A percentile compares a stretch with the other conserved stretches of the same genome.
Conservation (phyloP, 768 basidiomycete species). For the Boletellus emodensis region DNA sequence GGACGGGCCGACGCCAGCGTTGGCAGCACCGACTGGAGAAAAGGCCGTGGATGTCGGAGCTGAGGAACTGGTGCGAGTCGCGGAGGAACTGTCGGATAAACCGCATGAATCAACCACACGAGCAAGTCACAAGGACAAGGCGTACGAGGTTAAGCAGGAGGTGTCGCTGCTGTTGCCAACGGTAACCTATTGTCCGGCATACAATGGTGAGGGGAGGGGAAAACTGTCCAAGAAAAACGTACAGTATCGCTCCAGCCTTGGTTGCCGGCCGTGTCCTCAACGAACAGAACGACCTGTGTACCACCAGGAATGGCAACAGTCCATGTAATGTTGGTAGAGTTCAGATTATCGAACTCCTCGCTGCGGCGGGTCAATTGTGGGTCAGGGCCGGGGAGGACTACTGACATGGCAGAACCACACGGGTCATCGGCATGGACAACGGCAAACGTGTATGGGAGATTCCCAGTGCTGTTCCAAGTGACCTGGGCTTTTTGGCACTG, state of each 20-base stretch:
- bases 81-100: slow-evolving; percentile 3
- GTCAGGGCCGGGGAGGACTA: neutral
- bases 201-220: neutral
- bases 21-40: slow-evolving; percentile 32
- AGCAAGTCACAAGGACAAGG: neutral
- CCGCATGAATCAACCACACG: slow-evolving; percentile 1
- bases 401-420: slow-evolving; percentile 62
- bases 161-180: slow-evolving; percentile 34
- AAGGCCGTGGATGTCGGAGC: slow-evolving; percentile 13
- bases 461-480: slow-evolving; percentile 44
- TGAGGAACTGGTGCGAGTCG: neutral
- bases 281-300: slow-evolving; percentile 45
- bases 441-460: slow-evolving; percentile 55
- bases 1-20: slow-evolving; percentile 31
- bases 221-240: slow-evolving; percentile 22
- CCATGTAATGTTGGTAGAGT: slow-evolving; percentile 39
- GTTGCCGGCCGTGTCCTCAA: slow-evolving; percentile 48
- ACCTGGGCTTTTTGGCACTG: slow-evolving; percentile 54
- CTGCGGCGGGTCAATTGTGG: slow-evolving; percentile 33
- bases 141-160: slow-evolving; percentile 33
- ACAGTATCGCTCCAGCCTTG: slow-evolving; percentile 69
- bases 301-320: slow-evolving; percentile 43
- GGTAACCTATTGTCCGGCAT: slow-evolving; percentile 28
- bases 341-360: slow-evolving; percentile 55
- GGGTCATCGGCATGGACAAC: slow-evolving; percentile 48